Evolutionary conservation across 2,329 filamentous ascomycete species (phyloP), one percentile per base, ranked within the genome.

Genomic region (Aspergillus fructus): DNA sequence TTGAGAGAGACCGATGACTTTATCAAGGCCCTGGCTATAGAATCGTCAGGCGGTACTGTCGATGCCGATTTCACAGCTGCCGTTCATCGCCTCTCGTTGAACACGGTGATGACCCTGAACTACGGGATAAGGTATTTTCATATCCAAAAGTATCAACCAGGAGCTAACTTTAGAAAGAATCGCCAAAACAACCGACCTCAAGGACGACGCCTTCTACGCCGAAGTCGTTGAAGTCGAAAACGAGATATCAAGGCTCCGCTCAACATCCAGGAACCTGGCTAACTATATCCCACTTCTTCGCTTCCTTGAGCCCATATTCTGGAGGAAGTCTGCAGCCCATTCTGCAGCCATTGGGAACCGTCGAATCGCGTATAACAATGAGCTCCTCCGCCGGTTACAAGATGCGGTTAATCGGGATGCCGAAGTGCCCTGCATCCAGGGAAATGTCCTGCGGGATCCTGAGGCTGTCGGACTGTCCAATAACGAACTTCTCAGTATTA

Each of bases 201-300:
- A 54, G 19, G 51, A 48, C 9, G 42, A 47, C 33, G 27, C 51
- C 17, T 46, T 54, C 19, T 48, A 54, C 8, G 41, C 51, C 4
- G 41, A 54, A 30, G 46, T 56, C 17, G 27, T 41, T 15, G 17
- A 33, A 5, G 53, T 51, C n/a, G 53, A 56, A 30, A 48, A 37
- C 5, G 39, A 56, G 15, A 50, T 56, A 39, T 49, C 43, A 3
- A 48, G 27, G 8, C 39, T 51, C 4, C n/a, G 46, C 11, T 49
- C 43, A 5, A 56, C 53, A 2, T 49, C 53, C 27, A 21, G 23
- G n/a, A 56, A 56, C 17, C 47, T 56, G 12, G 39, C 45, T 6
- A 48, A 56, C 13, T 56, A 50, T n/a, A 50, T 56, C 6, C 53
- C 53, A 3, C 19, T 56, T 17, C 46, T 56, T 7, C 47, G 53